Conservation (phyloP, 176 grass and related monocot species). For the Hordeum marinum region DNA sequence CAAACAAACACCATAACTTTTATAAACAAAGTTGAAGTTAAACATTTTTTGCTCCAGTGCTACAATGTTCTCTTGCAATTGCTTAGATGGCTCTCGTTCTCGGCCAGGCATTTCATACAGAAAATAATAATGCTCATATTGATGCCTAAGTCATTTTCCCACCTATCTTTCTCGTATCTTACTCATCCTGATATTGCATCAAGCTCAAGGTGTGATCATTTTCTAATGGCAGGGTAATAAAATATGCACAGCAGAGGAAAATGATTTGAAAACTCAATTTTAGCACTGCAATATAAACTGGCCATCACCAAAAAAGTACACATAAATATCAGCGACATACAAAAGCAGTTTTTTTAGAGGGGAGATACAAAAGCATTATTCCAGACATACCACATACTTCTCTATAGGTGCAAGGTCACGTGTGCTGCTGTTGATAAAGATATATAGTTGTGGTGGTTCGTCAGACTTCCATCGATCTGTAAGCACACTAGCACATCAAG, state of each 20-base stretch:
- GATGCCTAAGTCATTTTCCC: background rate
- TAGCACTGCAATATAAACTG: background rate
- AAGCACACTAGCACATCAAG: slow-evolving; percentile 21
- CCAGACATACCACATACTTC: slow-evolving; percentile 86
- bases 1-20: background rate
- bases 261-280: background rate
- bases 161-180: background rate
- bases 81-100: background rate
- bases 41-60: background rate
- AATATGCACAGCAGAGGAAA: background rate
- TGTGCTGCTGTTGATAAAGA: slow-evolving; percentile 97
- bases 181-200: background rate
- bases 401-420: slow-evolving; percentile 90
- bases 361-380: slow-evolving; percentile 7
- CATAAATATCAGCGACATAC: background rate
- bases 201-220: background rate
- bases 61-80: background rate
- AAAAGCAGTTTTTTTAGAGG: background rate
- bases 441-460: slow-evolving; percentile 59
- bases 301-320: background rate
- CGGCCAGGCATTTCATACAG: background rate
- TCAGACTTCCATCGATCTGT: slow-evolving; percentile 81
- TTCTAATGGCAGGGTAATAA: background rate
- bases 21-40: background rate
- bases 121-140: background rate